Evolutionary conservation across 2,329 filamentous ascomycete genomes (phyloP).

Genomic region (Aspergillus carbonarius): DNA sequence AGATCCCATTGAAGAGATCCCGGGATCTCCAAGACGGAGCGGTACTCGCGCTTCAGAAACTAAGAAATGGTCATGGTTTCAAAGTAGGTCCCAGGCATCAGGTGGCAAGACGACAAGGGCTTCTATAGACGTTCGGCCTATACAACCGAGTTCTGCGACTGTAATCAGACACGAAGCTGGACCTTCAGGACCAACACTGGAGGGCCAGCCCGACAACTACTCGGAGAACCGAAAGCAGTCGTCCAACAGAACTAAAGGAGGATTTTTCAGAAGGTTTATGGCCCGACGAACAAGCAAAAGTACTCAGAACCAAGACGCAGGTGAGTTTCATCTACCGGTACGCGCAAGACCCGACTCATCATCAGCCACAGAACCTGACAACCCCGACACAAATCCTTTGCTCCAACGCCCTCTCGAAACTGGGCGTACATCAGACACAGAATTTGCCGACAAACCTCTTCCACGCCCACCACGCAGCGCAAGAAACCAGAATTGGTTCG

Average conservation of each 20-base stretch:
- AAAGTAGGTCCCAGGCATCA: constrained; percentile 31
- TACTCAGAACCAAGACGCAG: constrained; percentile 29
- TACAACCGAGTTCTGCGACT: constrained; percentile 27
- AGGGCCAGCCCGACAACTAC: not conserved
- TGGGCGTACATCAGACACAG: constrained; percentile 19
- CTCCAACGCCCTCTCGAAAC: constrained; percentile 18
- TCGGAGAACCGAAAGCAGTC: constrained; percentile 8
- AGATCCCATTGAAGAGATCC: constrained; percentile 45
- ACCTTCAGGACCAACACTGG: constrained; percentile 10
- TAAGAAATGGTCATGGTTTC: constrained; percentile 51
- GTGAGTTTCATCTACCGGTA: constrained; percentile 35
- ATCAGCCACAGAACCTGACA: constrained; percentile 9
- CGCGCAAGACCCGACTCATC: not conserved
- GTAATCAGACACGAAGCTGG: constrained; percentile 28
- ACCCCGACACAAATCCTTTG: constrained; percentile 3
- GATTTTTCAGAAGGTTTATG: constrained; percentile 55
- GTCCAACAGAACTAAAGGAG: constrained; percentile 38
- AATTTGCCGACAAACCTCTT: constrained; percentile 15
- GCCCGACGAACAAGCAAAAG: constrained; percentile 47
- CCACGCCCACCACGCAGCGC: constrained; percentile 15
- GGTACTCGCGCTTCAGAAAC: constrained; percentile 26
- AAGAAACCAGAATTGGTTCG: constrained; percentile 73
- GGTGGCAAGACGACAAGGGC: constrained; percentile 24
- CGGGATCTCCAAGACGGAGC: constrained; percentile 32
- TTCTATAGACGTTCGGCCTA: constrained; percentile 24